Conservation (phyloP, 169 alveolate genomes). For the Plasmodium sp. region DNA sequence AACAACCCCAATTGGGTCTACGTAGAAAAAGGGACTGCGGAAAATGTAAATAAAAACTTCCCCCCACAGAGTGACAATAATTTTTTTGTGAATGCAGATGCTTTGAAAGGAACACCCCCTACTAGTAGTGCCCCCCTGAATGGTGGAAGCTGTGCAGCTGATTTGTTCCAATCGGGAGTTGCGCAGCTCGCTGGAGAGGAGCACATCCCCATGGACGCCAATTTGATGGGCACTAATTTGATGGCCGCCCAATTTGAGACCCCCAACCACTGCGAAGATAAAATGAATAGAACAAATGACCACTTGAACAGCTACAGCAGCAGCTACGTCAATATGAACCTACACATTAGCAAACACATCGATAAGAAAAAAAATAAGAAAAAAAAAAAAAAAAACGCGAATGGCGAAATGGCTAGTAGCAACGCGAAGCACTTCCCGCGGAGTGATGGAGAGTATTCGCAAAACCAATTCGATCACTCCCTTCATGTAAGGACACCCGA, state of each 20-base stretch:
- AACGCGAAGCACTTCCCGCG: neutral
- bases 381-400: slow-evolving; percentile 17
- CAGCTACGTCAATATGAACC: neutral
- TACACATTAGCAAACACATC: neutral
- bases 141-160: neutral
- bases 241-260: neutral
- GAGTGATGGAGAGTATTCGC: neutral
- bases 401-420: neutral
- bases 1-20: neutral
- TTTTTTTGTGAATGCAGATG: neutral
- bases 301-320: neutral
- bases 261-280: neutral
- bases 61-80: neutral
- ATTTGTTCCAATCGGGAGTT: neutral
- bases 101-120: neutral
- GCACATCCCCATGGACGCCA: neutral
- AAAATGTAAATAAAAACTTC: neutral
- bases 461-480: neutral
- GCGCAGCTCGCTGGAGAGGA: neutral
- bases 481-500: neutral
- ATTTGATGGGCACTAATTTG: neutral
- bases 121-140: neutral
- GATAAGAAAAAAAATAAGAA: slow-evolving; percentile 22
- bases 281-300: neutral
- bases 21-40: neutral